A percentile compares a stretch with the other conserved stretches of the same genome.
Conservation (phyloP, 176 grass and related monocot genomes). For the Luzula sylvatica region DNA sequence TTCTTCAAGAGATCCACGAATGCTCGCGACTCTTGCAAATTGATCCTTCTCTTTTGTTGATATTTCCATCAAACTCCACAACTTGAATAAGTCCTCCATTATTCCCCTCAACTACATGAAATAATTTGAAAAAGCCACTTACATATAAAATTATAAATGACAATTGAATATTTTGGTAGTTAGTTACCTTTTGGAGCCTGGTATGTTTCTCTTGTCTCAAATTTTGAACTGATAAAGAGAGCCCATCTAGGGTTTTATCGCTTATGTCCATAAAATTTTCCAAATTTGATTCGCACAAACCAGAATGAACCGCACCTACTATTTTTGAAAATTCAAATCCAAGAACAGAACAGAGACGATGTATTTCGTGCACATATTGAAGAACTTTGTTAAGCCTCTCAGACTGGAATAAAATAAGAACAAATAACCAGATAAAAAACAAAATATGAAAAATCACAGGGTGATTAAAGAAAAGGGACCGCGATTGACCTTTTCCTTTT, state of each 20-base stretch:
- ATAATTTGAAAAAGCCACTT: background rate
- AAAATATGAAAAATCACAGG: background rate
- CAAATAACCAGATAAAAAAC: background rate
- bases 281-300: constrained; percentile 54
- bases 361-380: constrained; percentile 75
- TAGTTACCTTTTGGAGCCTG: constrained; percentile 56
- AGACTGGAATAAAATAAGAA: constrained; percentile 36
- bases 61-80: constrained; percentile 96
- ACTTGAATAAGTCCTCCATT: constrained; percentile 44
- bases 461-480: background rate
- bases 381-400: constrained; percentile 91
- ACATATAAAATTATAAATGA: too few relatives aligned
- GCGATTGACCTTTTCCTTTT: constrained; percentile 65
- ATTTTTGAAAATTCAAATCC: constrained; percentile 70
- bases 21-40: constrained; percentile 40
- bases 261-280: constrained; percentile 77
- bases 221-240: constrained; percentile 66
- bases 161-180: background rate
- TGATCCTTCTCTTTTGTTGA: constrained; percentile 62
- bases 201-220: constrained; percentile 71
- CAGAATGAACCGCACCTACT: constrained; percentile 68
- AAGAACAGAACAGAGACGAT: constrained; percentile 65
- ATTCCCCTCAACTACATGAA: constrained; percentile 66
- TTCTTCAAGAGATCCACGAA: constrained; percentile 53
- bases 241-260: constrained; percentile 67